Evolutionary conservation across 2,329 filamentous ascomycete species (phyloP).

Genomic region (Chalaropsis thielavioides): DNA sequence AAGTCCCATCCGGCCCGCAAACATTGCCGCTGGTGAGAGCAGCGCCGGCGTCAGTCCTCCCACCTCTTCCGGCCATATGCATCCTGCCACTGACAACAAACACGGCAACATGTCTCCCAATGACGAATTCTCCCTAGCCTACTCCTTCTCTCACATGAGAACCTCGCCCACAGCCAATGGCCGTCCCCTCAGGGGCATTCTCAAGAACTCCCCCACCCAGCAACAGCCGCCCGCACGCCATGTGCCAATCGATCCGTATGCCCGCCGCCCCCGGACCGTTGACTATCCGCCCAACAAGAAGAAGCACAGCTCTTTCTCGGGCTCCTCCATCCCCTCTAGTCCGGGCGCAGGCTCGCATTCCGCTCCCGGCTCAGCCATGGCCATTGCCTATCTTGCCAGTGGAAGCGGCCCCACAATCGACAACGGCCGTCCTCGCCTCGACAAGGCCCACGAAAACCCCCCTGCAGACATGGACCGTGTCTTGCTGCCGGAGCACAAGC

Average conservation of each 20-base stretch:
- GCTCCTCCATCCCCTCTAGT: too few relatives aligned
- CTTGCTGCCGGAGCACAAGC: neutral
- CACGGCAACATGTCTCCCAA: neutral
- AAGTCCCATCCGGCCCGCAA: slow-evolving; percentile 26
- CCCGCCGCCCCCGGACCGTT: neutral
- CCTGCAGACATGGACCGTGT: neutral
- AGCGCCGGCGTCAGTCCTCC: neutral
- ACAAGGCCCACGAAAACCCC: neutral
- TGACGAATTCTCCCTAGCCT: neutral
- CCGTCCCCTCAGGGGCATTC: neutral
- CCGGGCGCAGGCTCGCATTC: neutral
- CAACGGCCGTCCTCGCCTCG: neutral
- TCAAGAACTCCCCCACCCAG: neutral
- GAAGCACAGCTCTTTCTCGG: neutral
- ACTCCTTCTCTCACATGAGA: neutral
- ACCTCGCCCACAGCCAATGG: neutral
- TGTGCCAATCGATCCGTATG: neutral
- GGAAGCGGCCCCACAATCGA: neutral
- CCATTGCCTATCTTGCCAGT: neutral
- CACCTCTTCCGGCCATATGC: neutral
- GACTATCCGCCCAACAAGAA: neutral
- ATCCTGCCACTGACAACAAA: neutral
- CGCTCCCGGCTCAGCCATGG: neutral
- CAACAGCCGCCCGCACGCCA: neutral
- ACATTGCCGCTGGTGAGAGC: neutral